These are phyloP conservation scores for Clarireedia hainanense DNA, from an alignment of 2,329 filamentous ascomycete genomes.

Conservation along the genomic window DNA sequence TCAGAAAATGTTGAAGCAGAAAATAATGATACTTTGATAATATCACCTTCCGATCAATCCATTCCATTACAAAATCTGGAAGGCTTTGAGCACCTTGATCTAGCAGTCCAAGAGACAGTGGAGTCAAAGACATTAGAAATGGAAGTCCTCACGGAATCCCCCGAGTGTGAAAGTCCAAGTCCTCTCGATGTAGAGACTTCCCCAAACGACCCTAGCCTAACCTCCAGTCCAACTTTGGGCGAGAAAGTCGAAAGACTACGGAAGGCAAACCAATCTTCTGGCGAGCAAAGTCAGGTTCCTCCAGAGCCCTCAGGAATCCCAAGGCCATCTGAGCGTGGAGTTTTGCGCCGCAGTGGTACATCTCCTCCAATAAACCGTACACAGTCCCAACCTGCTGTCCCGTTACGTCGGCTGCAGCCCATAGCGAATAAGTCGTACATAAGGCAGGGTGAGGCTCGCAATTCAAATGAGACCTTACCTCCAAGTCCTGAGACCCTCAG, in stretches of 20 bases:
- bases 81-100: conserved; percentile 53
- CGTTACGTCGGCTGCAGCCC: conserved; percentile 23
- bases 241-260: conserved; percentile 27
- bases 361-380: conserved; percentile 29
- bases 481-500: conserved; percentile 21
- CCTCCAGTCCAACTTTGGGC: conserved; percentile 20
- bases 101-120: conserved; percentile 36
- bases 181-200: background rate
- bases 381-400: conserved; percentile 29
- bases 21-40: background rate
- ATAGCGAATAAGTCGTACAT: conserved; percentile 15
- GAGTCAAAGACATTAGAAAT: conserved; percentile 11
- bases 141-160: conserved; percentile 8
- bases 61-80: conserved; percentile 31
- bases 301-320: conserved; percentile 27
- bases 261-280: conserved; percentile 14
- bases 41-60: background rate
- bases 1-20: background rate
- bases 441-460: conserved; percentile 18
- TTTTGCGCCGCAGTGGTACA: conserved; percentile 19
- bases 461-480: conserved; percentile 10
- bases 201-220: conserved; percentile 3
- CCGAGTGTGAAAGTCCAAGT: conserved; percentile 6
- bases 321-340: conserved; percentile 24
- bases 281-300: conserved; percentile 8